phyloP scores from a whole-genome alignment of 257 asterid genomes.

The Solanum sparsipilum region DNA sequence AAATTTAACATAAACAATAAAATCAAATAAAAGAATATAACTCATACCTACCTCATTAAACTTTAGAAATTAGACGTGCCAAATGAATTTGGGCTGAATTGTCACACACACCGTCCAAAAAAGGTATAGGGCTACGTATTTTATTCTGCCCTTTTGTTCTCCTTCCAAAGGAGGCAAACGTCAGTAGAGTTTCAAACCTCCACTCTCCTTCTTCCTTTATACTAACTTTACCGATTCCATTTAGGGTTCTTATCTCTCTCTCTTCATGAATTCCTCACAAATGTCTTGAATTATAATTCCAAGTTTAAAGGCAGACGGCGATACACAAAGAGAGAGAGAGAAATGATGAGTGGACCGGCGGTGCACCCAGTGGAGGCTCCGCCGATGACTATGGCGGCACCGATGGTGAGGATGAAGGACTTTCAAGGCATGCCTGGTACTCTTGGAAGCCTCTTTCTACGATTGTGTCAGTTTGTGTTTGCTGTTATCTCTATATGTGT shows the following conservation, averaged over 20 bases:
- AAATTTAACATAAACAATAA: neutral
- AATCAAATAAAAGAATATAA: neutral
- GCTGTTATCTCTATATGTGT: slow-evolving; percentile 58
- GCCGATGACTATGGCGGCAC: slow-evolving; percentile 26
- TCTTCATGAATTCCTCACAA: neutral
- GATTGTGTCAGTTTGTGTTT: slow-evolving; percentile 56
- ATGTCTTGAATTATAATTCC: neutral
- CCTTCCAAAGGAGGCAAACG: neutral
- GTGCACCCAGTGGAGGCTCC: slow-evolving; percentile 73
- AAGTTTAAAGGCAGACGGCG: neutral
- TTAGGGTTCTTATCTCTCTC: neutral
- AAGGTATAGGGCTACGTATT: neutral
- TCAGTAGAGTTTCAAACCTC: neutral
- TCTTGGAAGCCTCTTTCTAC: slow-evolving; percentile 57
- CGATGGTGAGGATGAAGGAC: slow-evolving; percentile 59
- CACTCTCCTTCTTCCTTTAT: neutral
- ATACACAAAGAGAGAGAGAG: neutral
- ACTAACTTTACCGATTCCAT: neutral
- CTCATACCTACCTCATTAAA: neutral
- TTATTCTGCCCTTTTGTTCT: neutral
- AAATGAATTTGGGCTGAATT: neutral
- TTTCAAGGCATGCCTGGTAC: slow-evolving; percentile 78
- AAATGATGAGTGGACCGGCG: slow-evolving; percentile 64
- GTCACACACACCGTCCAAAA: neutral
- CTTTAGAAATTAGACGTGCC: no score